phyloP scores from a whole-genome alignment of 129 eudicot species.

The Ambrosia artemisiifolia region DNA sequence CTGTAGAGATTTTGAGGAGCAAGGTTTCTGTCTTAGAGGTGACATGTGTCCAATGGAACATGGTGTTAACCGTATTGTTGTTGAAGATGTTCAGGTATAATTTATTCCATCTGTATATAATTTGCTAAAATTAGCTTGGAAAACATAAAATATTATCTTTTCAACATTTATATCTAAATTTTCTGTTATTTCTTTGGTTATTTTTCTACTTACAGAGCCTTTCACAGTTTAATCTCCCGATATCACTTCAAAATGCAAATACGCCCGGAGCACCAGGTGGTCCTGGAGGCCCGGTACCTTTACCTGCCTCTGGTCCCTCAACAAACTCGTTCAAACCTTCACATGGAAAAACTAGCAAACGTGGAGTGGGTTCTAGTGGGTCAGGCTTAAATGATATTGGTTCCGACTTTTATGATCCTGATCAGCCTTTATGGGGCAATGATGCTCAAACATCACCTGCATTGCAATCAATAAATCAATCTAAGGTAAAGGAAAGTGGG shows the following conservation, averaged over 20 bases:
- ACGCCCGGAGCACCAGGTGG: conserved; percentile 59
- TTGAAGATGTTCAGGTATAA: conserved; percentile 96
- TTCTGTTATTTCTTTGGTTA: conserved; percentile 22
- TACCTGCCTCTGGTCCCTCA: conserved; percentile 51
- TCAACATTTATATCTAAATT: conserved; percentile 22
- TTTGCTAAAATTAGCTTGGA: neutral
- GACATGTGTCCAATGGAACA: conserved; percentile 99
- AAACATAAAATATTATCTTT: neutral
- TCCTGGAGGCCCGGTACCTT: conserved; percentile 53
- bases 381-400: conserved; percentile 43
- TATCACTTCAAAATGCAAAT: conserved; percentile 72
- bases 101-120: neutral
- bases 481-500: conserved; percentile 39
- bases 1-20: conserved; percentile 97
- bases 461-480: conserved; percentile 33
- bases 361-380: conserved; percentile 33
- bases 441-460: conserved; percentile 58
- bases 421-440: conserved; percentile 87
- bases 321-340: conserved; percentile 48
- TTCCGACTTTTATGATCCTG: conserved; percentile 90
- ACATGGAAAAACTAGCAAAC: conserved; percentile 36
- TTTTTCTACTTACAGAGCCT: conserved; percentile 69
- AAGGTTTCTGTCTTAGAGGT: conserved; percentile 96
- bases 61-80: conserved; percentile 90
- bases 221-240: conserved; percentile 95